Evolutionary conservation across 2,329 filamentous ascomycete genomes (phyloP).

Genomic region (Monilinia fructigena): DNA sequence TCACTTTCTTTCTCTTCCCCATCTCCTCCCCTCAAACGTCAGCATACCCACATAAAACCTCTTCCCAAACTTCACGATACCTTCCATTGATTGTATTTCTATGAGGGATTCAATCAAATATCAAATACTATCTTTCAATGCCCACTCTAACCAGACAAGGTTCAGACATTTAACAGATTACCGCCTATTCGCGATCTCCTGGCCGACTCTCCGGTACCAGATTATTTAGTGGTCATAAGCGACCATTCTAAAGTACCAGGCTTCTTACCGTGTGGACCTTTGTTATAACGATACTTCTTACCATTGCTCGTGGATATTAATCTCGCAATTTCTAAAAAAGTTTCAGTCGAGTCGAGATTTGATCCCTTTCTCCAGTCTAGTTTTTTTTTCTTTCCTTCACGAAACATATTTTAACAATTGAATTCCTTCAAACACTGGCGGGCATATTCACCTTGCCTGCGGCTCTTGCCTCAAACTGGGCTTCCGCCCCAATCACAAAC

Average conservation of each 20-base stretch:
- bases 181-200: conserved; percentile 21
- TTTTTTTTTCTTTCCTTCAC: neutral
- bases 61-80: conserved; percentile 1
- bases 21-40: neutral
- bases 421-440: conserved; percentile 21
- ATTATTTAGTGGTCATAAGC: conserved; percentile 23
- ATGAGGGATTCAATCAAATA: neutral
- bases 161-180: conserved; percentile 9
- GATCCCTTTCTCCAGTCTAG: neutral
- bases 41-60: neutral
- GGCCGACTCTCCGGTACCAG: conserved; percentile 23
- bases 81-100: too few relatives aligned
- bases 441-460: conserved; percentile 18
- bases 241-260: conserved; percentile 20
- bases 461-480: conserved; percentile 25
- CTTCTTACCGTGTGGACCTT: conserved; percentile 19
- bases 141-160: conserved; percentile 13
- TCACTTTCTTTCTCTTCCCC: conserved; percentile 1
- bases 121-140: conserved; percentile 1
- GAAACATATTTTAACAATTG: neutral
- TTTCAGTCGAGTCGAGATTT: neutral
- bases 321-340: conserved; percentile 1
- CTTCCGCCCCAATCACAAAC: conserved; percentile 21
- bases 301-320: conserved; percentile 13
- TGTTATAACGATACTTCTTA: conserved; percentile 10